These are phyloP conservation scores for Hypoxylon sp. DNA, from an alignment of 2,329 filamentous ascomycete species.

Conservation along the genomic window DNA sequence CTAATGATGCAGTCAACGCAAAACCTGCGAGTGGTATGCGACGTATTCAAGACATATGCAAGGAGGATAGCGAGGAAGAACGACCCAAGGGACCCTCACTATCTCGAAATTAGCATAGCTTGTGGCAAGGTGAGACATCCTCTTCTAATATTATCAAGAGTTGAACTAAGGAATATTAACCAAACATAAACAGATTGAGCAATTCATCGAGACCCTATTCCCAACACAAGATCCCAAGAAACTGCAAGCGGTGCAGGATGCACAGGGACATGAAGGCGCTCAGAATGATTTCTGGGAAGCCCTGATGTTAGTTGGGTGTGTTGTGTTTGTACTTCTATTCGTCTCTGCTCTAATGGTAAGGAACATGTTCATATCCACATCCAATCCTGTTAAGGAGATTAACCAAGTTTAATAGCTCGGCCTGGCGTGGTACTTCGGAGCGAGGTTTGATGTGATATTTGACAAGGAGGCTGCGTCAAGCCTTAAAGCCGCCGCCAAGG, in stretches of 20 bases:
- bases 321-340: constrained; percentile 77
- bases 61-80: constrained; percentile 93
- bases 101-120: constrained; percentile 88
- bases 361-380: constrained; percentile 36
- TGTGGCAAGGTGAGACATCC: constrained; percentile 79
- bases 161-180: constrained; percentile 25
- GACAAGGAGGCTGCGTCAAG: constrained; percentile 61
- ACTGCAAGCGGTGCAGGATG: constrained; percentile 60
- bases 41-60: constrained; percentile 83
- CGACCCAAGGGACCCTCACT: constrained; percentile 92
- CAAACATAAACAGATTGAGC: constrained; percentile 76
- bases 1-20: constrained; percentile 95
- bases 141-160: not conserved
- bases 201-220: constrained; percentile 95
- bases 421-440: constrained; percentile 83
- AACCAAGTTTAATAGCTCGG: constrained; percentile 70
- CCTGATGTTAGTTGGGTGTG: constrained; percentile 75
- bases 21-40: constrained; percentile 84
- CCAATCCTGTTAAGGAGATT: constrained; percentile 26
- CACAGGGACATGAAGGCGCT: constrained; percentile 59
- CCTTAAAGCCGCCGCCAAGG: constrained; percentile 46
- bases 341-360: constrained; percentile 86
- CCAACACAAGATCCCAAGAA: constrained; percentile 82
- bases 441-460: constrained; percentile 81
- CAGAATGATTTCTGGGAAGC: constrained; percentile 71